Percentiles rank a stretch among this genome's conserved stretches.
These are phyloP conservation scores for Eucalyptus polybractea DNA, from an alignment of 345 rosid genomes.

Conservation along the genomic window DNA sequence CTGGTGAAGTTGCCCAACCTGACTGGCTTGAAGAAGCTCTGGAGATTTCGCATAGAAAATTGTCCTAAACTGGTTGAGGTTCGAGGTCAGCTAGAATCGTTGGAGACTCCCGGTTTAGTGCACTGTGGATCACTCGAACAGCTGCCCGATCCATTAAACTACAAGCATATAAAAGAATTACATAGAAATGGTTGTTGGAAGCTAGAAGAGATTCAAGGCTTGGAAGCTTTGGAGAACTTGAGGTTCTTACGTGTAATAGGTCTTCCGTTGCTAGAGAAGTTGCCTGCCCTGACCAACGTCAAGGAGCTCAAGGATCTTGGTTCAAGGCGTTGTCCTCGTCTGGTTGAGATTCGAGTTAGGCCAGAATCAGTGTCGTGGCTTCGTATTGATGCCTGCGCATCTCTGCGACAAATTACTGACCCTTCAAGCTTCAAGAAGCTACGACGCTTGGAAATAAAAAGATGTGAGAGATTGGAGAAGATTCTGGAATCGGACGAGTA, in stretches of 20 bases:
- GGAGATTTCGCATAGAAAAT: too few relatives aligned
- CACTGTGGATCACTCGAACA: neutral
- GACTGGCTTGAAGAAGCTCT: too few relatives aligned
- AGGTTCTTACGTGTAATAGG: accelerated
- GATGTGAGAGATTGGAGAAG: neutral
- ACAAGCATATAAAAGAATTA: neutral
- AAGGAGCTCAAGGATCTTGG: neutral
- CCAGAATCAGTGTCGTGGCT: neutral
- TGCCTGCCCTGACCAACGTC: neutral
- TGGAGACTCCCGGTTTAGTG: too few relatives aligned
- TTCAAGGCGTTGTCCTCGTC: neutral
- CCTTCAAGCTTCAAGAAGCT: neutral
- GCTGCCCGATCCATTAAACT: neutral
- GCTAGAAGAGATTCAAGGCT: neutral
- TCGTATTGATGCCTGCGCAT: accelerated
- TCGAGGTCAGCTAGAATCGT: too few relatives aligned
- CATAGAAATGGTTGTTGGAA: neutral
- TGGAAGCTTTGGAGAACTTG: neutral
- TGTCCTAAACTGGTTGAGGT: too few relatives aligned
- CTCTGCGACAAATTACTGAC: neutral
- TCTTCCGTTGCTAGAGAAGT: neutral
- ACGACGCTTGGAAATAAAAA: neutral
- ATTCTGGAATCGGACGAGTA: too few relatives aligned
- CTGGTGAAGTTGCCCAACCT: too few relatives aligned
- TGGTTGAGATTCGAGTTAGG: neutral